phyloP scores from a whole-genome alignment of 2,329 filamentous ascomycete species.

The Cercospora berteroae region DNA sequence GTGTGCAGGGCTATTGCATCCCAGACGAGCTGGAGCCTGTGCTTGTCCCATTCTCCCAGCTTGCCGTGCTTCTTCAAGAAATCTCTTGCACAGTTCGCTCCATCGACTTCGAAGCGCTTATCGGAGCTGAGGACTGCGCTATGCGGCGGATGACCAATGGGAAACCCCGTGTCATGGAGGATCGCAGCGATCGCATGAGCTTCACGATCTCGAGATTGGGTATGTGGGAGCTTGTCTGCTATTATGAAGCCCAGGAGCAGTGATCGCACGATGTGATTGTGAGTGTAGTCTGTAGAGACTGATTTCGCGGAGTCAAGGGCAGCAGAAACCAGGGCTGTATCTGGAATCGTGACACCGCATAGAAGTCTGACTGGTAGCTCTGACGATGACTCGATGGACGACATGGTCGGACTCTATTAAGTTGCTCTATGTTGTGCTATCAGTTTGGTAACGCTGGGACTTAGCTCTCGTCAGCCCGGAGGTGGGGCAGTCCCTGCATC shows the following conservation, averaged over 20 bases:
- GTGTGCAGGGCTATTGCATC: constrained; percentile 52
- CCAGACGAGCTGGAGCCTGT: constrained; percentile 49
- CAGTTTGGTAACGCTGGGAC: neutral
- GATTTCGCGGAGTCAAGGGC: constrained; percentile 37
- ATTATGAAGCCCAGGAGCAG: constrained; percentile 42
- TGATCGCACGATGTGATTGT: constrained; percentile 44
- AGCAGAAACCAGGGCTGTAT: constrained; percentile 40
- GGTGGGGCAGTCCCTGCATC: neutral
- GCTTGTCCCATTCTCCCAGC: constrained; percentile 41
- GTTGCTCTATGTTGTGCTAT: neutral
- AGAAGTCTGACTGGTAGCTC: neutral
- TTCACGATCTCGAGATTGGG: constrained; percentile 24
- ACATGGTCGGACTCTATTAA: neutral
- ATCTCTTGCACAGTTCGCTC: constrained; percentile 46
- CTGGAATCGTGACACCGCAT: constrained; percentile 39
- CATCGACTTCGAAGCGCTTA: constrained; percentile 53
- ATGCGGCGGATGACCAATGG: constrained; percentile 44
- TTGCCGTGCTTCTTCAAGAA: constrained; percentile 38
- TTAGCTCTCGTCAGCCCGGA: neutral
- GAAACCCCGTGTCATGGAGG: constrained; percentile 43
- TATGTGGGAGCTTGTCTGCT: constrained; percentile 35
- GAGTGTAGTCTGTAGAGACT: constrained; percentile 35
- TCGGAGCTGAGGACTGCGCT: constrained; percentile 42
- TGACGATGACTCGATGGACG: neutral
- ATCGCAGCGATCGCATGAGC: constrained; percentile 26